Base-by-base conservation (phyloP, 1,284 basidiomycete genomes). In the Ustilago crameri region DNA sequence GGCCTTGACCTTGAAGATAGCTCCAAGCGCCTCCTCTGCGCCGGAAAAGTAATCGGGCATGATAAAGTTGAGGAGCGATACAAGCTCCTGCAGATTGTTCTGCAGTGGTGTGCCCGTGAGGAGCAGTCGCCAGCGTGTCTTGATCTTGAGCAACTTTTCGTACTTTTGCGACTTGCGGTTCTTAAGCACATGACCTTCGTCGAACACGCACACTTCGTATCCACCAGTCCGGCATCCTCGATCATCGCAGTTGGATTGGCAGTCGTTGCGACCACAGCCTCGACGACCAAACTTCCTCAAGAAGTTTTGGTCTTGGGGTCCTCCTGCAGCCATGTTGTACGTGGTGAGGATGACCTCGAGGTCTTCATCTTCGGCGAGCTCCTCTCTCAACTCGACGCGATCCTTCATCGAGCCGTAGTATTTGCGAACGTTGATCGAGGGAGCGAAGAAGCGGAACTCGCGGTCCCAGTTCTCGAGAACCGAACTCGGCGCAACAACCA, bases 381-480 rank as follows among this genome's bases (percentile, higher is more conserved):
- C 90, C 78, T 91, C 87, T 14, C 95, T 89, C 35, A 96, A 86
- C 56, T 86, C 85, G 3, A 88, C 86, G n/a, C 96, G 90, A 51
- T 98, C 94, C 23, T 90, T 89, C 85, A 97, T 95, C 34, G 89
- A 88, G 9, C 93, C 96, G 76, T 98, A 98, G 84, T 98, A 99
- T 15, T 92, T 91, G 80, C 91, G 89, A 12, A 97, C 89, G n/a
- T 88, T 86, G 82, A 99, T 90, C 2, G 79, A 69, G 0, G 94
- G 93, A 1, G 92, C 92, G 78, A 98, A 98, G 43, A 90, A 89
- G 37, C 89, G 88, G 81, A 99, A 97, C 84, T 99, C 96, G 69
- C 96, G 89, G 82, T 92, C 91, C 96, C 96, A 99, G 81, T 99
- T 98, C 84, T 98, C 96, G 22, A 98, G 86, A 0, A 95, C 98